Conservation (phyloP, 1,284 basidiomycete species). For the Fistulina hepatica region DNA sequence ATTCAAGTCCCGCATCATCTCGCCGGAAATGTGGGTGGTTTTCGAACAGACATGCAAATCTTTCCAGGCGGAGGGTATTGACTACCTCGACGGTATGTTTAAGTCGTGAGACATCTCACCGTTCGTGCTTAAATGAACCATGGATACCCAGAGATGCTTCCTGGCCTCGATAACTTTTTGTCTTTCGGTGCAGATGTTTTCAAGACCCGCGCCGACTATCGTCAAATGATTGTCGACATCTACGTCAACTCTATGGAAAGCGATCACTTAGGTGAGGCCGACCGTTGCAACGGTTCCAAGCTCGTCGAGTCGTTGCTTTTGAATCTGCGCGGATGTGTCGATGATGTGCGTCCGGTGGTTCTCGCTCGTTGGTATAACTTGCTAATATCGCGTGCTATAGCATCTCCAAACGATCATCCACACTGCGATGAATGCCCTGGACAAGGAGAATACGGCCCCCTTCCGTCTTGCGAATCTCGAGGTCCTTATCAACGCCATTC, state of each 20-base stretch:
- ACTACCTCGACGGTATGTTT: slow-evolving; percentile 71
- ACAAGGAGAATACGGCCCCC: slow-evolving; percentile 43
- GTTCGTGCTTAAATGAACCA: slow-evolving; percentile 2
- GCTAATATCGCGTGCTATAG: slow-evolving; percentile 17
- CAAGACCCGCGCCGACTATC: slow-evolving; percentile 64
- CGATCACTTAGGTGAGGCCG: slow-evolving; percentile 70
- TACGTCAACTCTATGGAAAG: slow-evolving; percentile 68
- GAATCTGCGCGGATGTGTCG: slow-evolving; percentile 65
- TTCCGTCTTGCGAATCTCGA: slow-evolving; percentile 73
- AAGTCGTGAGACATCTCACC: neutral
- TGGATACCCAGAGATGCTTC: slow-evolving; percentile 67
- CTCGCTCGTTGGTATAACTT: neutral
- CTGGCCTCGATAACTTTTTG: slow-evolving; percentile 83
- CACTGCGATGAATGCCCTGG: slow-evolving; percentile 47
- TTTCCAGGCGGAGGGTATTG: slow-evolving; percentile 79
- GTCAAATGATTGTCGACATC: slow-evolving; percentile 76
- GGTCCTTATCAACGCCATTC: slow-evolving; percentile 74
- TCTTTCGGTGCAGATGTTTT: slow-evolving; percentile 76
- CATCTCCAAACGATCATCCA: slow-evolving; percentile 43
- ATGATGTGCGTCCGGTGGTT: slow-evolving; percentile 38
- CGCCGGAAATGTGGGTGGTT: slow-evolving; percentile 78
- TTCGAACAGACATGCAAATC: slow-evolving; percentile 75
- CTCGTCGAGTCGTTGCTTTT: slow-evolving; percentile 76
- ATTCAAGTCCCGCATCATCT: slow-evolving; percentile 71
- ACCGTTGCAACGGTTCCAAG: slow-evolving; percentile 79